A percentile compares a stretch with the other conserved stretches of the same genome.
Conservation (phyloP, 495 filamentous ascomycete genomes). For the Penicillium samsonianum region DNA sequence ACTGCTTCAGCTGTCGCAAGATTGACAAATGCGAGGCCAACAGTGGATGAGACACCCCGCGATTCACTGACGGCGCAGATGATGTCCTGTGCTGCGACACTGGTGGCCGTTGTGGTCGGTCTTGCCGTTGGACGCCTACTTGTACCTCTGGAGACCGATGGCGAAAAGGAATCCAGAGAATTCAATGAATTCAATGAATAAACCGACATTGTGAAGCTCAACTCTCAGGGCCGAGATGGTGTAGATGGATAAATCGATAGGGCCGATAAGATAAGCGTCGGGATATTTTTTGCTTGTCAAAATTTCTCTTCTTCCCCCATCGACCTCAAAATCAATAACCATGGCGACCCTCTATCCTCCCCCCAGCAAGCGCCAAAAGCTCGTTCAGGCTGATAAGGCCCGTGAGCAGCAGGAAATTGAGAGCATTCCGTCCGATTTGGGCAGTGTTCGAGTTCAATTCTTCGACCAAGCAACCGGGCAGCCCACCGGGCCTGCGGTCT, state of each 20-base stretch:
- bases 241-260: constrained; percentile 9
- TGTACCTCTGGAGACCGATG: constrained; percentile 32
- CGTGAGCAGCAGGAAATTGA: constrained; percentile 75
- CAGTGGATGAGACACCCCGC: constrained; percentile 78
- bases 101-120: constrained; percentile 64
- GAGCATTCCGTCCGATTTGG: constrained; percentile 67
- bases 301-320: constrained; percentile 25
- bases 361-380: constrained; percentile 86
- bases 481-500: constrained; percentile 67
- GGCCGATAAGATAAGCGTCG: constrained; percentile 17
- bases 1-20: constrained; percentile 78
- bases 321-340: constrained; percentile 13
- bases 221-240: constrained; percentile 1
- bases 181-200: constrained; percentile 1
- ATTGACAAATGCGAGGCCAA: constrained; percentile 89
- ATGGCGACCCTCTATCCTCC: constrained; percentile 93
- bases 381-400: constrained; percentile 70
- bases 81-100: constrained; percentile 71
- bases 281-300: constrained; percentile 18
- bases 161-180: constrained; percentile 25
- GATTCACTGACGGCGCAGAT: constrained; percentile 92
- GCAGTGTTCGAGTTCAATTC: constrained; percentile 83
- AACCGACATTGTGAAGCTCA: constrained; percentile 4
- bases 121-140: constrained; percentile 49
- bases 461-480: constrained; percentile 77